These are phyloP conservation scores for Hypholoma fasciculare DNA, from an alignment of 768 basidiomycete species.

Conservation along the genomic window DNA sequence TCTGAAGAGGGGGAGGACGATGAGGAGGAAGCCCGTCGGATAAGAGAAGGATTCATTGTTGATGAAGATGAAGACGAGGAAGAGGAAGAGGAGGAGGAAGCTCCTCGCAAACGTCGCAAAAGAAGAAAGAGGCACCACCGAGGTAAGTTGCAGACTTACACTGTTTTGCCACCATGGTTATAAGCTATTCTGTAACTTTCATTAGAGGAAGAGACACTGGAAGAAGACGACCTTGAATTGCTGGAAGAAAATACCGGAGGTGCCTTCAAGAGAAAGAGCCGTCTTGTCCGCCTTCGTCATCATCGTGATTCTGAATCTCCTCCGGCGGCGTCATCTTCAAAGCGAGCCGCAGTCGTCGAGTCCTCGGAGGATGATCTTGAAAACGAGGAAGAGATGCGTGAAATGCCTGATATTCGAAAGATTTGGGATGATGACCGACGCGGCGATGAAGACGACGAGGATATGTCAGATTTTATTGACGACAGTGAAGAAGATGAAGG, in stretches of 20 bases:
- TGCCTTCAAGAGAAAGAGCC: constrained; percentile 62
- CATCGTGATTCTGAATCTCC: constrained; percentile 73
- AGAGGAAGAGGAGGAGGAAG: constrained; percentile 59
- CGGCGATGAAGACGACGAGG: constrained; percentile 72
- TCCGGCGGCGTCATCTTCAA: constrained; percentile 60
- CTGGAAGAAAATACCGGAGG: constrained; percentile 90
- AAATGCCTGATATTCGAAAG: constrained; percentile 62
- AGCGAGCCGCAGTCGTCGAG: constrained; percentile 57
- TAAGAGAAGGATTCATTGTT: constrained; percentile 91
- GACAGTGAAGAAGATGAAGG: constrained; percentile 82
- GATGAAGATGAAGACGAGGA: constrained; percentile 88
- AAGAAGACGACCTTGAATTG: constrained; percentile 92
- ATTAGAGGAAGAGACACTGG: constrained; percentile 69
- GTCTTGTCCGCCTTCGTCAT: constrained; percentile 71
- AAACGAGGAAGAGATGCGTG: constrained; percentile 49
- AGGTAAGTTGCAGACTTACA: constrained; percentile 32
- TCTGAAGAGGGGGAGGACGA: constrained; percentile 86
- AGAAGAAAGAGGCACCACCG: constrained; percentile 68
- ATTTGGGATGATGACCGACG: constrained; percentile 85
- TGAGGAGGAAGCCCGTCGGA: constrained; percentile 78
- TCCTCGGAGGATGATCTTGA: constrained; percentile 82
- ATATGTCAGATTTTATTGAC: constrained; percentile 80
- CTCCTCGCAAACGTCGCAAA: constrained; percentile 60
- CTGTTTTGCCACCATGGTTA: not conserved
- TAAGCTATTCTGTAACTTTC: constrained; percentile 25